phyloP scores from a whole-genome alignment of 805 yeast species.

The Barnettozyma californica region DNA sequence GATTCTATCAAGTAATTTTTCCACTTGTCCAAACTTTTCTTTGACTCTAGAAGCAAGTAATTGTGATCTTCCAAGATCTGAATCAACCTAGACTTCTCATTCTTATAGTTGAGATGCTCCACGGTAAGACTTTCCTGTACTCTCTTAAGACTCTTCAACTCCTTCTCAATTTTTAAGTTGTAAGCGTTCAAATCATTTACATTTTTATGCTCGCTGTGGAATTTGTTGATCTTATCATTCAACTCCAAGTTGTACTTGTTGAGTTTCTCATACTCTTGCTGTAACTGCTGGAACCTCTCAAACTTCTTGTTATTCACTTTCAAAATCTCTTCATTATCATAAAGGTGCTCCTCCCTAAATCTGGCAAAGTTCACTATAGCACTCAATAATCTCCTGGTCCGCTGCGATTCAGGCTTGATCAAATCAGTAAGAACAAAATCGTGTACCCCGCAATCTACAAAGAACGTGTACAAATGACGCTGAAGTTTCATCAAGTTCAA shows the following conservation, averaged over 20 bases:
- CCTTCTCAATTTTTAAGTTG: constrained; percentile 53
- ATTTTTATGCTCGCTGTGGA: constrained; percentile 1
- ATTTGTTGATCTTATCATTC: constrained; percentile 18
- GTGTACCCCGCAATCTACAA: constrained; percentile 67
- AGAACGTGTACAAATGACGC: constrained; percentile 53
- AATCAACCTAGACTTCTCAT: constrained; percentile 52
- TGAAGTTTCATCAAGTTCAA: constrained; percentile 52
- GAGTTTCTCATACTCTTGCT: constrained; percentile 35
- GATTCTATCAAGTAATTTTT: constrained; percentile 57
- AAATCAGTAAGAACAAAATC: constrained; percentile 76
- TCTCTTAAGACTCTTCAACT: constrained; percentile 54
- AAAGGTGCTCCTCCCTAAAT: constrained; percentile 71
- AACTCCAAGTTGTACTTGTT: constrained; percentile 25
- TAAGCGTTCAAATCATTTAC: constrained; percentile 41
- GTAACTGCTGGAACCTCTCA: constrained; percentile 38
- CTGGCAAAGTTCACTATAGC: constrained; percentile 84
- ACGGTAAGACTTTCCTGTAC: constrained; percentile 55
- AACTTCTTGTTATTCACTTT: constrained; percentile 46
- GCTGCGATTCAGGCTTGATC: constrained; percentile 65
- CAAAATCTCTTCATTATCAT: constrained; percentile 61
- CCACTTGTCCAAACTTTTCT: constrained; percentile 54
- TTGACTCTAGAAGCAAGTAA: constrained; percentile 49
- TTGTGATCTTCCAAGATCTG: constrained; percentile 57
- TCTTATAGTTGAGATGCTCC: constrained; percentile 61
- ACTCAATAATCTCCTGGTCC: constrained; percentile 64